Percentiles rank a stretch among this genome's conserved stretches.
phyloP scores from a whole-genome alignment of 2,329 filamentous ascomycete genomes.

The Trichoderma atrobrunneum region DNA sequence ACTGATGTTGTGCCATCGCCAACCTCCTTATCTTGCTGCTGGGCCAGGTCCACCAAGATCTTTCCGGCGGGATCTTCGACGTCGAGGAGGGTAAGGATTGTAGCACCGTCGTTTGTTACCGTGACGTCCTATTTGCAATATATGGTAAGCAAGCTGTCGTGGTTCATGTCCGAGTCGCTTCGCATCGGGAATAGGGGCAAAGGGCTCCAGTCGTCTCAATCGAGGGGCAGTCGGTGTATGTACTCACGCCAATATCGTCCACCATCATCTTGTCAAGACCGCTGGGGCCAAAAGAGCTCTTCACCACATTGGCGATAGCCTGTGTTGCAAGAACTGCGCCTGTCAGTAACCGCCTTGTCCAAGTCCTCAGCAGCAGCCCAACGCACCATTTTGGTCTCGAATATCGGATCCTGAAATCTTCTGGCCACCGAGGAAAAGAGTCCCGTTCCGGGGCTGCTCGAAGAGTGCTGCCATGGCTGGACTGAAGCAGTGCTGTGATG shows the following conservation, averaged over 20 bases:
- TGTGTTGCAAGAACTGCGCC: constrained; percentile 81
- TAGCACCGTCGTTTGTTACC: constrained; percentile 97
- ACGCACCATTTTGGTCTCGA: constrained; percentile 86
- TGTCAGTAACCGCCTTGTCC: constrained; percentile 20
- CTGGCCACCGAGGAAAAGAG: constrained; percentile 91
- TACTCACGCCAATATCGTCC: constrained; percentile 88
- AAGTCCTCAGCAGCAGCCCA: constrained; percentile 19
- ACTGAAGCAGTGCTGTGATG: constrained; percentile 27
- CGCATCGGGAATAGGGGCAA: neutral
- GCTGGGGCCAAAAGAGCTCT: constrained; percentile 95
- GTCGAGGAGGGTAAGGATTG: constrained; percentile 90
- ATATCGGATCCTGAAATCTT: constrained; percentile 98
- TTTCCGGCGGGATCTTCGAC: constrained; percentile 98
- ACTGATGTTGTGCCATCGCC: constrained; percentile 98
- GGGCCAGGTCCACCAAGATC: constrained; percentile 94
- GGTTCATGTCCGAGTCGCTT: neutral
- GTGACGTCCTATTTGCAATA: constrained; percentile 72
- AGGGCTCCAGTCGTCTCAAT: constrained; percentile 2
- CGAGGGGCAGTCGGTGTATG: constrained; percentile 5
- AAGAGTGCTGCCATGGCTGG: constrained; percentile 86
- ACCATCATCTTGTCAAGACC: constrained; percentile 99
- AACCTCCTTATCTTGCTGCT: constrained; percentile 98
- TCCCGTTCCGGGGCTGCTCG: constrained; percentile 91
- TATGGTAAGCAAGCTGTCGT: constrained; percentile 21
- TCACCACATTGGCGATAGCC: constrained; percentile 97